phyloP scores from a whole-genome alignment of 441 rosid genomes.

The Arabidopsis lyrata region DNA sequence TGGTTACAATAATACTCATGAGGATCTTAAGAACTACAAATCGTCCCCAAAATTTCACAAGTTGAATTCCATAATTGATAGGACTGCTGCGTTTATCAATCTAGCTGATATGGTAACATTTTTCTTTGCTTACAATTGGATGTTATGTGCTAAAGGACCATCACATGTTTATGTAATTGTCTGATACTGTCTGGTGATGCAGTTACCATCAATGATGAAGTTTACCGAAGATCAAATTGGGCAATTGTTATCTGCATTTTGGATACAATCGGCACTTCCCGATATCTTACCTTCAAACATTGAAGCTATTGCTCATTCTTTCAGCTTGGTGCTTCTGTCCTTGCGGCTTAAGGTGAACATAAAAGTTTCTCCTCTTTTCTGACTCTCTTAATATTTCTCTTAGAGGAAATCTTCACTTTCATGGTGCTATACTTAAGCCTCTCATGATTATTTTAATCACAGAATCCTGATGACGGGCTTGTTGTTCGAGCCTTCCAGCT shows the following conservation, averaged over 20 bases:
- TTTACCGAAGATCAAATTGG: conserved; percentile 90
- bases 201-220: conserved; percentile 82
- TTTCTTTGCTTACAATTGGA: conserved; percentile 2
- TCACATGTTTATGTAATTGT: conserved; percentile 24
- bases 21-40: conserved; percentile 69
- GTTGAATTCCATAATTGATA: conserved; percentile 78
- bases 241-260: conserved; percentile 87
- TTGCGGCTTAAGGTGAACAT: conserved; percentile 72
- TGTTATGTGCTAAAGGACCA: not conserved
- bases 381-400: conserved; percentile 11
- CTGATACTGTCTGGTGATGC: conserved; percentile 41
- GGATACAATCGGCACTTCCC: conserved; percentile 83
- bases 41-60: conserved; percentile 73
- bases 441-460: conserved; percentile 44
- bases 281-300: conserved; percentile 87
- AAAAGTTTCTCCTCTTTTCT: not conserved
- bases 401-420: conserved; percentile 1
- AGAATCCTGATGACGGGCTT: conserved; percentile 70
- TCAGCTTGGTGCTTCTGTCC: conserved; percentile 69
- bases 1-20: conserved; percentile 49
- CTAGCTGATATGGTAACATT: conserved; percentile 59
- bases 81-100: conserved; percentile 55
- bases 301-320: conserved; percentile 95
- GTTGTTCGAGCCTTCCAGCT: conserved; percentile 87
- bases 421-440: conserved; percentile 1